Conservation (phyloP, 1,139 yeast genomes). For the Protomyces inouyei region DNA sequence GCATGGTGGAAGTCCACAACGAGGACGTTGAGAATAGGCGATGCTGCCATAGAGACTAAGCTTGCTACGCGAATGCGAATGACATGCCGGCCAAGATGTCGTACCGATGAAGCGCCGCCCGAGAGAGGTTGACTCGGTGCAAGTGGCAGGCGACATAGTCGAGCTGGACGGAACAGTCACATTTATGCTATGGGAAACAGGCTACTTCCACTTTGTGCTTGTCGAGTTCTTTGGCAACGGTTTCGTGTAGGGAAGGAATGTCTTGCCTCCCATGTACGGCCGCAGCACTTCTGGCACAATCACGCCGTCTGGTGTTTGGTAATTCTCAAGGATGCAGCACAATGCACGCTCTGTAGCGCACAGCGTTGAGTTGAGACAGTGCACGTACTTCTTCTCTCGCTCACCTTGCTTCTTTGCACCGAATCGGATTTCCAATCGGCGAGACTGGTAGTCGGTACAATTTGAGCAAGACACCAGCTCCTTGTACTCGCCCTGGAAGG, state of each 20-base stretch:
- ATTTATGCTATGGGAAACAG: neutral
- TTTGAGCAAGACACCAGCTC: constrained; percentile 97
- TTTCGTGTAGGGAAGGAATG: constrained; percentile 82
- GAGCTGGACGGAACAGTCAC: neutral
- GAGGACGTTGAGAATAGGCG: constrained; percentile 69
- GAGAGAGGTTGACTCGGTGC: too few species aligned
- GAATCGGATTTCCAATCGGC: constrained; percentile 97
- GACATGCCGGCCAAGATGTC: too few species aligned
- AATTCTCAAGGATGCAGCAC: constrained; percentile 94
- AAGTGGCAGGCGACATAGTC: too few species aligned
- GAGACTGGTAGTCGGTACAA: constrained; percentile 98
- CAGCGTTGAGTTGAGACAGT: constrained; percentile 93
- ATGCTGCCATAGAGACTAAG: neutral
- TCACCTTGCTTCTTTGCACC: constrained; percentile 96
- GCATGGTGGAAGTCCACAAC: constrained; percentile 91
- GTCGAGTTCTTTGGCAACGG: constrained; percentile 79
- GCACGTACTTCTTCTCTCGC: constrained; percentile 95
- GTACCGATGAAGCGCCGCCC: too few species aligned
- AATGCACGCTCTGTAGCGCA: constrained; percentile 98
- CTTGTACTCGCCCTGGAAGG: constrained; percentile 96
- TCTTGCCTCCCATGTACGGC: constrained; percentile 95
- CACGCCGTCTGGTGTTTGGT: constrained; percentile 80
- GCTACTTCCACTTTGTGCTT: constrained; percentile 33
- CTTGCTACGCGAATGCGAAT: neutral
- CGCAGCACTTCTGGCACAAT: constrained; percentile 91